Base-by-base conservation (phyloP, 768 basidiomycete genomes). In the Lactifluus subvellereus region DNA sequence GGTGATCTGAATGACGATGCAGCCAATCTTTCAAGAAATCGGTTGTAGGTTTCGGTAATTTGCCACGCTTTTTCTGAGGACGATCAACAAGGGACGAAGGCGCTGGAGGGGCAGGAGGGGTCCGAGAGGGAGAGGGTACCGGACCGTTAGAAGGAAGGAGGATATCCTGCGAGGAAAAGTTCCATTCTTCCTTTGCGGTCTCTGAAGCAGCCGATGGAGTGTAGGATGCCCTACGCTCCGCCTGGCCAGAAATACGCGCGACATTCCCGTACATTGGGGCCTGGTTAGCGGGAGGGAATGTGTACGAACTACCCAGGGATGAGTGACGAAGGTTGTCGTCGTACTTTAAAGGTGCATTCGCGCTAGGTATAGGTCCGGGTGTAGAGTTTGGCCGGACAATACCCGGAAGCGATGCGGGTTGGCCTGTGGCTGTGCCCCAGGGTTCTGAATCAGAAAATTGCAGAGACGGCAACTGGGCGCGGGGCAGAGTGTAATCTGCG, bases 1-100 rank as follows among this genome's bases (percentile, higher is more conserved):
- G 91, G 69, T 93, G 91, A 72, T 93, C 91, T 2, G 88, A 88
- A 71, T 94, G 91, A 66, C 88, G 84, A 71, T 93, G 88, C 38
- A 93, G 78, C 91, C 91, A 93, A 8, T 89, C 85, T 70, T 92
- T 91, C 74, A 94, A 82, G 70, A 84, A 91, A 75, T 94, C 91
- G 37, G 91, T 93, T 42, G 91, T 91, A 75, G 91, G 89, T 77
- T 93, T 93, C 49, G 91, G 91, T 10, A 94, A 82, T 76, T 94
- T 93, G 62, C 91, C 90, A 61, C 91, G 84, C 71, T 91, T 91
- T 67, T 90, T 86, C 51, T 83, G 84, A 14, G 88, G 88, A 20
- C 88, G 86, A 67, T 90, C 88, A 66, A 86, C 84, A 60, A 88
- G 84, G 32, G 82, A 78, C 9, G 86, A 84, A 18, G 68, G 54